Percentiles rank a stretch among this genome's conserved stretches.
phyloP scores from a whole-genome alignment of 495 filamentous ascomycete genomes.

The Penicillium mononematosum region DNA sequence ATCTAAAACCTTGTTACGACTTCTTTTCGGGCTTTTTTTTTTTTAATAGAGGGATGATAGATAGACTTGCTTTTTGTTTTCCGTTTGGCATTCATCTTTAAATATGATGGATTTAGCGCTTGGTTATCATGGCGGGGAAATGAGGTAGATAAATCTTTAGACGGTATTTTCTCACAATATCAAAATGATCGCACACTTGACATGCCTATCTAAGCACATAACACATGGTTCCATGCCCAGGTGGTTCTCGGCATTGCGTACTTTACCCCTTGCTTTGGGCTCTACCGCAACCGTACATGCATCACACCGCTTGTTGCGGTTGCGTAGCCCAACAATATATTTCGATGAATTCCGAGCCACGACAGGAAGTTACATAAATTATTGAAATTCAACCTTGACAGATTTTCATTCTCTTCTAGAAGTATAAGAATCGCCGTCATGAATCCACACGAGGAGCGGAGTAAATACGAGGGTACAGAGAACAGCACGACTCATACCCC shows the following conservation, averaged over 20 bases:
- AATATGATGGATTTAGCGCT: background rate
- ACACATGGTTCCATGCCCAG: too few relatives aligned
- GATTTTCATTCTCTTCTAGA: background rate
- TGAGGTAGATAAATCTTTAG: background rate
- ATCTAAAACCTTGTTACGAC: constrained; percentile 17
- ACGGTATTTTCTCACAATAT: background rate
- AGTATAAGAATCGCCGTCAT: background rate
- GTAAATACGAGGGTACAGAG: background rate
- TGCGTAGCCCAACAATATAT: too few relatives aligned
- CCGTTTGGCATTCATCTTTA: background rate
- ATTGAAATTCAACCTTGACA: background rate
- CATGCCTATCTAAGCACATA: too few relatives aligned
- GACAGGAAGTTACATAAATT: background rate
- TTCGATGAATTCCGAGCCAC: too few relatives aligned
- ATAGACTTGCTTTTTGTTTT: background rate
- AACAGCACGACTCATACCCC: background rate
- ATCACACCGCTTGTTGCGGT: too few relatives aligned
- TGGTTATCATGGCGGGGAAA: background rate
- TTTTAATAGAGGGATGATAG: constrained; percentile 7
- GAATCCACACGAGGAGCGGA: background rate
- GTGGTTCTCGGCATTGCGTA: too few relatives aligned
- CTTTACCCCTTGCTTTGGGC: too few relatives aligned
- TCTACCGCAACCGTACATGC: too few relatives aligned
- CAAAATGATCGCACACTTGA: background rate
- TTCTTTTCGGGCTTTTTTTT: background rate